Evolutionary conservation across 116 monocot species (phyloP), one percentile per base, ranked within the genome.

Genomic region (Papilionanthe hybrid): DNA sequence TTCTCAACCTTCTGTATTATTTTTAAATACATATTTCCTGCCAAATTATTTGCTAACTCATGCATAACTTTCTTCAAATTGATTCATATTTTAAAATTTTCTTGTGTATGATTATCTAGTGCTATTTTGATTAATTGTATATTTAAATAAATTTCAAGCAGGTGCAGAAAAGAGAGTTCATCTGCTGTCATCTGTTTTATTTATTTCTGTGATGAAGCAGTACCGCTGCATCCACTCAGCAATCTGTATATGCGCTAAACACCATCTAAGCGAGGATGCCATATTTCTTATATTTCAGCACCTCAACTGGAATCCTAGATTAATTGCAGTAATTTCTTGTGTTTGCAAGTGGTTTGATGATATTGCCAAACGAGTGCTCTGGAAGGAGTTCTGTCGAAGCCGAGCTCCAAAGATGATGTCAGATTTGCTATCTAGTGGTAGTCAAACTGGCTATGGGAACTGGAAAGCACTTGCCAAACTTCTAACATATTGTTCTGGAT

Each of bases 271-370:
- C 42, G 95, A 90, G 72, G 91, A 95, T 83, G 90, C 83, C 13
- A 77, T 99, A 47, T 99, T 84, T 75, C 86, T 99, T n/a, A 75
- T 99, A 1, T 93, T 99, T 78, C 91, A 81, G 68, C 93, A 99
- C 79, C 87, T 91, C 29, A 99, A 99, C 56, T 95, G 99, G 99
- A 99, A 99, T 58, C 98, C 98, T 42, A 86, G 84, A 76, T 71
- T 94, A 55, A 94, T 98, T 78, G 98, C 95, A 1, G 79, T 76
- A 19, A 68, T 98, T 17, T 92, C 94, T 23, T 94, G 91, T 79
- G 93, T 90, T 9, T 98, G 98, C 81, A 98, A 94, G 81, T 98
- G 98, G 98, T 98, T 98, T 83, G 94, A 98, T 69, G 98, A 98
- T 44, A 83, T 98, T 67, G 91, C 95, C 19, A 95, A 90, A 77